Evolutionary conservation across 2,329 filamentous ascomycete species (phyloP).

Genomic region (Didymella lethalis): DNA sequence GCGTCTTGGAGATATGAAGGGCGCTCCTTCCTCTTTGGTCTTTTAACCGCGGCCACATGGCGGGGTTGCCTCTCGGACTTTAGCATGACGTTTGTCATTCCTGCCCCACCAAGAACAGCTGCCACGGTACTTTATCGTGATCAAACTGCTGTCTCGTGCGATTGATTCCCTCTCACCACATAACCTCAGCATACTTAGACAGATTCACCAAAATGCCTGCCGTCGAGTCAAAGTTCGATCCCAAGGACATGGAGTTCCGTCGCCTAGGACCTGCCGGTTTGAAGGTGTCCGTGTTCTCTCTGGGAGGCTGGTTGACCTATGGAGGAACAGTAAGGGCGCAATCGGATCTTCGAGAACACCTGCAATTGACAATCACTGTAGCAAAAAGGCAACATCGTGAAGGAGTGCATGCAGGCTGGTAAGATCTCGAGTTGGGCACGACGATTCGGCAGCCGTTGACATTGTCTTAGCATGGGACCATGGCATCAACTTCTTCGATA

Average conservation of each 20-base stretch:
- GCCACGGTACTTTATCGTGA: constrained; percentile 4
- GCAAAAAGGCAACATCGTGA: constrained; percentile 53
- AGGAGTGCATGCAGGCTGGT: constrained; percentile 54
- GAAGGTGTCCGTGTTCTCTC: constrained; percentile 61
- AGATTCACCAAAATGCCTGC: constrained; percentile 39
- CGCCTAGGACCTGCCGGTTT: constrained; percentile 50
- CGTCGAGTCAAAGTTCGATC: constrained; percentile 58
- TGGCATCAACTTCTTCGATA: constrained; percentile 61
- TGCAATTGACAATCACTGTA: neutral
- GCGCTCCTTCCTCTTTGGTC: constrained; percentile 10
- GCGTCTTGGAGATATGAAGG: neutral
- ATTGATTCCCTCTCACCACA: neutral
- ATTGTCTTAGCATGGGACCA: constrained; percentile 53
- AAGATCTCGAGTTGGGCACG: neutral
- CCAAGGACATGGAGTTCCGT: constrained; percentile 57
- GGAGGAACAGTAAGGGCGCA: constrained; percentile 54
- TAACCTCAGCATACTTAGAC: neutral
- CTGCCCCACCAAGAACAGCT: neutral
- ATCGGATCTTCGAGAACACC: neutral
- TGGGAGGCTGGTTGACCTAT: constrained; percentile 57
- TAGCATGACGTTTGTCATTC: constrained; percentile 1
- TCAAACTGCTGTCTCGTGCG: neutral
- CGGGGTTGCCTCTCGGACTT: constrained; percentile 5
- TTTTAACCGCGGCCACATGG: constrained; percentile 2
- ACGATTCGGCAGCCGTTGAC: neutral